A percentile compares a stretch with the other conserved stretches of the same genome.
These are phyloP conservation scores for Phaeosphaeria sp. DNA, from an alignment of 2,329 filamentous ascomycete species.

Conservation along the genomic window DNA sequence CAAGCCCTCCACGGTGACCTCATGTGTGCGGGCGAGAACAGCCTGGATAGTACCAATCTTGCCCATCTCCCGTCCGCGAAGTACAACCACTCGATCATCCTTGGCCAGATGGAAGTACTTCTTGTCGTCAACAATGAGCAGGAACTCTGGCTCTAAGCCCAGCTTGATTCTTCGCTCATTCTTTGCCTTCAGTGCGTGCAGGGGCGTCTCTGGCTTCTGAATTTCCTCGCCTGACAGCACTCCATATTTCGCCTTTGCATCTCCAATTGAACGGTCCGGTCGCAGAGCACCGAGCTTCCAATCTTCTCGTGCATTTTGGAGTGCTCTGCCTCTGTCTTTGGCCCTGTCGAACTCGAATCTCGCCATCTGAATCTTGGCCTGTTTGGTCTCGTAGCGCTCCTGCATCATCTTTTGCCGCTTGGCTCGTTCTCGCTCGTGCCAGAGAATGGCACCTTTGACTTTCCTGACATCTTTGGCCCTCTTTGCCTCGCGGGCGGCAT, in stretches of 20 bases:
- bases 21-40: slow-evolving; percentile 53
- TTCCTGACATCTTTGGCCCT: slow-evolving; percentile 49
- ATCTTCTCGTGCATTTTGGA: slow-evolving; percentile 71
- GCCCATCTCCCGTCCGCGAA: slow-evolving; percentile 79
- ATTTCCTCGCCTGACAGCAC: slow-evolving; percentile 51
- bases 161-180: slow-evolving; percentile 28
- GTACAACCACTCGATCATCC: slow-evolving; percentile 82
- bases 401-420: slow-evolving; percentile 29
- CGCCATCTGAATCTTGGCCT: slow-evolving; percentile 26
- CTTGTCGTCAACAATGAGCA: slow-evolving; percentile 37
- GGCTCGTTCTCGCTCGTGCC: slow-evolving; percentile 36
- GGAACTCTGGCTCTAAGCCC: slow-evolving; percentile 30
- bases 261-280: slow-evolving; percentile 75
- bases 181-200: slow-evolving; percentile 35
- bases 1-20: slow-evolving; percentile 46
- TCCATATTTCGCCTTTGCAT: slow-evolving; percentile 65
- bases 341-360: slow-evolving; percentile 34
- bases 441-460: slow-evolving; percentile 48
- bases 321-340: slow-evolving; percentile 54
- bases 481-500: slow-evolving; percentile 36
- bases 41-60: slow-evolving; percentile 77
- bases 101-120: slow-evolving; percentile 47
- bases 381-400: slow-evolving; percentile 40
- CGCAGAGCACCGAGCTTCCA: slow-evolving; percentile 80
- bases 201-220: slow-evolving; percentile 48